These are phyloP conservation scores for Trichoderma sp. DNA, from an alignment of 2,329 filamentous ascomycete genomes.

Conservation along the genomic window DNA sequence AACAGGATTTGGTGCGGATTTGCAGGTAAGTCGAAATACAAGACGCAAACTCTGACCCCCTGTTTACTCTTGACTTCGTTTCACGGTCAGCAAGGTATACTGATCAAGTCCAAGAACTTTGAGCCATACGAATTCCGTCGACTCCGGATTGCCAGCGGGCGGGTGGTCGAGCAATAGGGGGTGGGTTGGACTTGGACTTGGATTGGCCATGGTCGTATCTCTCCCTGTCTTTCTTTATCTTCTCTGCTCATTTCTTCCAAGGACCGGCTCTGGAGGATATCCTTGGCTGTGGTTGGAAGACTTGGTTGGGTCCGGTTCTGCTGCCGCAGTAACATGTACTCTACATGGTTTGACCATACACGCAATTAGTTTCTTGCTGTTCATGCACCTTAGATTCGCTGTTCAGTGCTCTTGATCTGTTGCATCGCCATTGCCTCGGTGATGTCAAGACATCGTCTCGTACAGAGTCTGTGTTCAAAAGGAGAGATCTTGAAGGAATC, in stretches of 20 bases:
- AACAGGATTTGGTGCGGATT: background rate
- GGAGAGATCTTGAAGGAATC: too few relatives aligned
- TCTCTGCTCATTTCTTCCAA: background rate
- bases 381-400: background rate
- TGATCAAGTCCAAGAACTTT: background rate
- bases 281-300: background rate
- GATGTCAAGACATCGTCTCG: too few relatives aligned
- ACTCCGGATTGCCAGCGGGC: background rate
- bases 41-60: background rate
- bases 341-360: background rate
- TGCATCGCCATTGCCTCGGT: background rate
- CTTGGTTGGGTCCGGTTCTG: background rate
- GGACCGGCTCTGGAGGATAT: background rate
- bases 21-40: background rate
- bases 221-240: background rate
- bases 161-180: background rate
- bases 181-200: background rate
- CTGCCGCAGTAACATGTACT: background rate
- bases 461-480: too few relatives aligned
- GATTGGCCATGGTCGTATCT: too few relatives aligned
- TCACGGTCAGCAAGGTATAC: background rate
- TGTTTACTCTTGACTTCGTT: background rate
- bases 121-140: too few relatives aligned
- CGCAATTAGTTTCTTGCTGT: background rate
- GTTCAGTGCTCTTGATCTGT: background rate